A percentile compares a stretch with the other conserved stretches of the same genome.
Conservation (phyloP, 108 stramenopile genomes). For the Craspedostauros australis region DNA sequence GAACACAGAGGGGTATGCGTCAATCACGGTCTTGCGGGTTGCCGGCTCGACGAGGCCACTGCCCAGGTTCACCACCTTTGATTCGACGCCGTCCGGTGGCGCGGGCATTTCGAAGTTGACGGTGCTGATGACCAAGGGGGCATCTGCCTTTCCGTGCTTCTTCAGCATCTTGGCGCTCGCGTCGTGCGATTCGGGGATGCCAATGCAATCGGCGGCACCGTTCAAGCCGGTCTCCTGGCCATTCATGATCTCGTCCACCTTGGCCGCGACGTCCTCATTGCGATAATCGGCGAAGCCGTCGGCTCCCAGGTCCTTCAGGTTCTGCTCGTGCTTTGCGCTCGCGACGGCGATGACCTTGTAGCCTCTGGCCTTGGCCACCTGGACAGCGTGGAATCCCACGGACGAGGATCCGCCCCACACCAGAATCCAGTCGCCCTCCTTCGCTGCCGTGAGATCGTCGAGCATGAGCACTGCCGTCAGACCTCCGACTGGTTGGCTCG, state of each 20-base stretch:
- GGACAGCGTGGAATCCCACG: conserved; percentile 1
- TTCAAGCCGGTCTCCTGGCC: not conserved
- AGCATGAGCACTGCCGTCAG: not conserved
- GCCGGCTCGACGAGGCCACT: not conserved
- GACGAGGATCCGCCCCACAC: conserved; percentile 3
- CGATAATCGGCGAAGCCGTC: not conserved
- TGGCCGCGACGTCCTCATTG: not conserved
- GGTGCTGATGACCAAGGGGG: not conserved
- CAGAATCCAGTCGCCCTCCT: not conserved
- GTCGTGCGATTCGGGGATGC: not conserved
- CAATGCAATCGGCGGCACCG: conserved; percentile 4
- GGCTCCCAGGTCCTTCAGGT: not conserved
- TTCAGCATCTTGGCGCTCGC: not conserved
- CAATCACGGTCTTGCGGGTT: not conserved
- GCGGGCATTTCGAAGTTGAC: not conserved
- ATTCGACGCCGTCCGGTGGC: not conserved
- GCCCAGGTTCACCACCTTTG: not conserved
- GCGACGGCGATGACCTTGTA: conserved; percentile 1
- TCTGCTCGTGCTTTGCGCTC: not conserved
- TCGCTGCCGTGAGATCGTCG: not conserved
- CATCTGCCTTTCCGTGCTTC: not conserved
- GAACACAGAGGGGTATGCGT: not conserved
- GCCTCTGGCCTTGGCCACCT: not conserved
- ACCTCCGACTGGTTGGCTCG: not conserved
- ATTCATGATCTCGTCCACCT: not conserved